phyloP scores from a whole-genome alignment of 108 stramenopile genomes.

The Schizochytrium sp. region DNA sequence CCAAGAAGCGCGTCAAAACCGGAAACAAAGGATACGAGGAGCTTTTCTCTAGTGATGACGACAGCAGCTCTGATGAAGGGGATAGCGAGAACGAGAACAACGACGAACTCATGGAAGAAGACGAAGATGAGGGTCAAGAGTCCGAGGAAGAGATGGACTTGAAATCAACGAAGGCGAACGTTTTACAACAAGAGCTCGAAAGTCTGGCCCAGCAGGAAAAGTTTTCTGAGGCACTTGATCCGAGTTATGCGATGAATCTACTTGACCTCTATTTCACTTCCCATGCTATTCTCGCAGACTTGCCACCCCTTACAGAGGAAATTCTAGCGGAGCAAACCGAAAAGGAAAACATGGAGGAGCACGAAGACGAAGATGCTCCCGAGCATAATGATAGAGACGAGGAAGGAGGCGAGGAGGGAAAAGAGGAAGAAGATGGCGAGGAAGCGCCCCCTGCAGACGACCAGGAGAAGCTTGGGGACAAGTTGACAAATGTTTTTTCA shows the following conservation, averaged over 20 bases:
- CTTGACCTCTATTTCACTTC: slow-evolving; percentile 1
- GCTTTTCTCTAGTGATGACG: slow-evolving; percentile 9
- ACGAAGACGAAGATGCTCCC: neutral
- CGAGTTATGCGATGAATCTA: neutral
- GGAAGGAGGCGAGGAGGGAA: neutral
- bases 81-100: neutral
- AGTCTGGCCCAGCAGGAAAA: neutral
- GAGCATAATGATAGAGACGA: neutral
- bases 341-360: neutral
- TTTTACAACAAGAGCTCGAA: neutral
- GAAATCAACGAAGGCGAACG: neutral
- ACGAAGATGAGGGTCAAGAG: neutral
- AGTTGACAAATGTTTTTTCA: neutral
- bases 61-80: neutral
- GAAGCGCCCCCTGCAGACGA: neutral
- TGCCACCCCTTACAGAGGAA: neutral
- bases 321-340: neutral
- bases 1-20: neutral
- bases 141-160: neutral
- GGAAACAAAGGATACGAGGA: neutral
- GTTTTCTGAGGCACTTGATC: neutral
- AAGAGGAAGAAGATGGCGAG: neutral
- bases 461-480: neutral
- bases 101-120: neutral
- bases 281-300: slow-evolving; percentile 19